Evolutionary conservation across 1,284 basidiomycete species (phyloP).

Genomic region (Austroboletus rostrupii): DNA sequence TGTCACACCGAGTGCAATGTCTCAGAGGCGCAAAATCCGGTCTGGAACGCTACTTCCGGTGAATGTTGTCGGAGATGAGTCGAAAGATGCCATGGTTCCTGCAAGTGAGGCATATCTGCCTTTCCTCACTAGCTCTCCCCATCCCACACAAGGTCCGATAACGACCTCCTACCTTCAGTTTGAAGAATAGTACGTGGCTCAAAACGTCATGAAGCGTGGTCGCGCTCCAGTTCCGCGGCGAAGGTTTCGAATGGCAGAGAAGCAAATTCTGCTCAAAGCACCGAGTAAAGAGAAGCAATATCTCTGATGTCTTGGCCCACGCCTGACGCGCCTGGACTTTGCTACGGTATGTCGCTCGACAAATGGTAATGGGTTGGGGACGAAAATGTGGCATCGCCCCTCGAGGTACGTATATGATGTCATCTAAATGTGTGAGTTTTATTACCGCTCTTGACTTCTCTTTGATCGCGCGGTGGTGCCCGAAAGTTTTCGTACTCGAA

Average conservation of each 20-base stretch:
- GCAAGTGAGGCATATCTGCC: slow-evolving; percentile 21
- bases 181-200: background rate
- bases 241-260: slow-evolving; percentile 16
- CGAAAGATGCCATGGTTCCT: slow-evolving; percentile 2
- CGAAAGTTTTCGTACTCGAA: slow-evolving; percentile 59
- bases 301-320: slow-evolving; percentile 3
- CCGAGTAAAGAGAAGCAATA: slow-evolving; percentile 9
- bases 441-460: slow-evolving; percentile 67
- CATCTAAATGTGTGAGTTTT: slow-evolving; percentile 67
- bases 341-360: slow-evolving; percentile 2
- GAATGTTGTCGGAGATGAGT: slow-evolving; percentile 11
- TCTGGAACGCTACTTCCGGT: background rate
- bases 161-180: slow-evolving; percentile 11
- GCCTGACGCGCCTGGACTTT: slow-evolving; percentile 13
- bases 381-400: slow-evolving; percentile 1
- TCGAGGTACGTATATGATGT: slow-evolving; percentile 15
- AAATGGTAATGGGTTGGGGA: background rate
- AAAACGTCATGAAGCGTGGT: background rate
- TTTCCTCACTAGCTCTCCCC: slow-evolving; percentile 5
- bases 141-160: background rate
- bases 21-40: background rate
- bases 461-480: slow-evolving; percentile 62
- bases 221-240: background rate
- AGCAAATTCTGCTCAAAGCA: slow-evolving; percentile 24
- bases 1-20: slow-evolving; percentile 2